These are phyloP conservation scores for Xerocomellus chrysenteron DNA, from an alignment of 768 basidiomycete genomes.

Conservation along the genomic window DNA sequence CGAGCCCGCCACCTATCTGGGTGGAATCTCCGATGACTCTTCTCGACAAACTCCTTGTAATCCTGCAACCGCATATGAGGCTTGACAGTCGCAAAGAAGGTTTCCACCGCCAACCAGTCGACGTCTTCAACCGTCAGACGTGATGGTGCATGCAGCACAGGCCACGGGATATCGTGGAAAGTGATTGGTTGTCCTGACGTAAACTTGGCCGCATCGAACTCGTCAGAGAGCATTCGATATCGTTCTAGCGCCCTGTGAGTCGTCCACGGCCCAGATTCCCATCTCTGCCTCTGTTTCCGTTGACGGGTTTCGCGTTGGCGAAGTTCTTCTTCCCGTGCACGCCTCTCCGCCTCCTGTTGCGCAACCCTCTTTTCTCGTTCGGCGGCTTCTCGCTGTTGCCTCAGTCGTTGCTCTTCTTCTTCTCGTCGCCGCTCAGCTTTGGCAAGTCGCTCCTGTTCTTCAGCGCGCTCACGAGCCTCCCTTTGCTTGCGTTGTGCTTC, in stretches of 20 bases:
- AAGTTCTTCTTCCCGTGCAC: slow-evolving; percentile 32
- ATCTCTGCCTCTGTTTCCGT: slow-evolving; percentile 50
- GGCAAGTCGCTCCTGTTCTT: slow-evolving; percentile 40
- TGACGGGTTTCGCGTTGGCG: slow-evolving; percentile 41
- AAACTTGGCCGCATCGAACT: slow-evolving; percentile 65
- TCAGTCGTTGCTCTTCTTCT: slow-evolving; percentile 32
- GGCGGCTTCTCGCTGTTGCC: slow-evolving; percentile 24
- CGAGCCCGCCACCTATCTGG: slow-evolving; percentile 78
- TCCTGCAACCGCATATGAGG: slow-evolving; percentile 56
- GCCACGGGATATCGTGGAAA: slow-evolving; percentile 74
- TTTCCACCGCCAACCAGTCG: slow-evolving; percentile 68
- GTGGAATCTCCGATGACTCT: slow-evolving; percentile 73
- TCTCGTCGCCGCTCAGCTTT: slow-evolving; percentile 34
- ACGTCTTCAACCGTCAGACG: slow-evolving; percentile 61
- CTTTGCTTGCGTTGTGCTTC: slow-evolving; percentile 49
- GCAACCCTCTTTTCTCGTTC: slow-evolving; percentile 32
- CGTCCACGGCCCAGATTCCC: slow-evolving; percentile 64
- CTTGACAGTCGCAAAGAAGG: slow-evolving; percentile 60
- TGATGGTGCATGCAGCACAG: slow-evolving; percentile 56
- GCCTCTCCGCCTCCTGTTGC: slow-evolving; percentile 30
- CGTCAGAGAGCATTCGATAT: slow-evolving; percentile 57
- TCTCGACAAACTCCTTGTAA: slow-evolving; percentile 64
- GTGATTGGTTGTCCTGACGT: slow-evolving; percentile 49
- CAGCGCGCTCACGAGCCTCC: slow-evolving; percentile 40
- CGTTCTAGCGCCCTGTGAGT: slow-evolving; percentile 65